Base-by-base conservation (phyloP, 805 yeast genomes). In the Saccharomycopsis fermentans region DNA sequence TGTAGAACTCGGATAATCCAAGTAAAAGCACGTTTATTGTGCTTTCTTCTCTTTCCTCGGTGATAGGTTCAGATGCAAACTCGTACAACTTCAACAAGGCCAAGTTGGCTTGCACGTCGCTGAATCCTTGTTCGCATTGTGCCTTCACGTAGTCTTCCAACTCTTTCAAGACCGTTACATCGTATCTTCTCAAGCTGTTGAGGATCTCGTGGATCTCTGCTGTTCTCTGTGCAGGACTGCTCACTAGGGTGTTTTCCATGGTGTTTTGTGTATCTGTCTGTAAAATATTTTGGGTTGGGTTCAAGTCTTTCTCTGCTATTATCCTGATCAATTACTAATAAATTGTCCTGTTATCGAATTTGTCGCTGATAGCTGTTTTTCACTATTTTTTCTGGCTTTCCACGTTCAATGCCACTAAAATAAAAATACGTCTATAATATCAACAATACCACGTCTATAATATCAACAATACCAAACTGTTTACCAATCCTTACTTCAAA, bases 61-160 rank as follows among this genome's bases (percentile, higher is more conserved):
- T 65, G 34, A 62, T 59, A 27, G 69, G 63, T 32, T 70, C 73
- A 26, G 73, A 73, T 53, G 70, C 68, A 27, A 72, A 64, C 59
- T 70, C 73, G 55, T 71, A 77, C 54, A 78, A 69, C 59, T 77
- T 77, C 61, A 77, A 67, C 24, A 77, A 68, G 0, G 81, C 81
- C 65, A 77, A 64, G 64, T 76, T 77, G 60, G 81, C 76, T 62
- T 67, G 70, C 52, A 75, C 66, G 63, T 75, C 79, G 57, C 68
- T 68, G 64, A 68, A 76, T 29, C 68, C 69, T 21, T 67, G 66
- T 16, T 63, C 58, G 63, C 76, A 73, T 63, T 77, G 81, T 26
- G 67, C 63, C 37, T 65, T 64, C 50, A 76, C 71, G 61, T 77
- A 78, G n/a, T 74, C 75, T 65, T 77, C 78, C 24, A 77, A 68